A percentile compares a stretch with the other conserved stretches of the same genome.
Evolutionary conservation across 805 yeast species (phyloP).

Genomic region (Yamadazyma paraphyllophila): DNA sequence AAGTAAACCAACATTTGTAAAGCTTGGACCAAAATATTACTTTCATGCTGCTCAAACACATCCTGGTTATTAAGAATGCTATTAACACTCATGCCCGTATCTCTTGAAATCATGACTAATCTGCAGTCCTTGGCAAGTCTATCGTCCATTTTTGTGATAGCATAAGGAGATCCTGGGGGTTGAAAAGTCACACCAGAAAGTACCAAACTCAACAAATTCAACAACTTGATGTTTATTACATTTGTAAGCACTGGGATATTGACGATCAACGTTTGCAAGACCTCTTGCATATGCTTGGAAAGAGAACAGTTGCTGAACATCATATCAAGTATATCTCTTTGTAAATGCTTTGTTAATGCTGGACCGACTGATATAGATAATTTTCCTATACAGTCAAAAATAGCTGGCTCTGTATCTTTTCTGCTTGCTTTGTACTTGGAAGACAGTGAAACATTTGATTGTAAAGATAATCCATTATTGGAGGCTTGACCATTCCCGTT

Average conservation of each 20-base stretch:
- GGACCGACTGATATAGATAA: constrained; percentile 89
- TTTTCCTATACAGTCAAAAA: constrained; percentile 85
- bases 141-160: constrained; percentile 55
- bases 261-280: constrained; percentile 62
- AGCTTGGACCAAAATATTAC: constrained; percentile 66
- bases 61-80: constrained; percentile 30
- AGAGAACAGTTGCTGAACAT: constrained; percentile 75
- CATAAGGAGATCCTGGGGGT: constrained; percentile 84
- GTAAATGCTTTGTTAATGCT: constrained; percentile 84
- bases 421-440: constrained; percentile 56
- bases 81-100: constrained; percentile 50
- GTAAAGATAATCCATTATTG: constrained; percentile 21
- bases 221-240: constrained; percentile 65
- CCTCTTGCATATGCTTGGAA: constrained; percentile 77
- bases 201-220: constrained; percentile 69
- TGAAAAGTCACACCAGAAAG: constrained; percentile 78
- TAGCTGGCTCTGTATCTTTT: constrained; percentile 77
- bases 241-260: constrained; percentile 80
- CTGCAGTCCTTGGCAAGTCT: constrained; percentile 76
- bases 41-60: constrained; percentile 35
- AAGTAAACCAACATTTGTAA: constrained; percentile 73
- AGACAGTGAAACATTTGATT: constrained; percentile 31
- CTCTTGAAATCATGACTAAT: constrained; percentile 67
- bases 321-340: constrained; percentile 74
- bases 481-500: constrained; percentile 11